Evolutionary conservation across 2,329 filamentous ascomycete genomes (phyloP).

Genomic region (Leptoxyphium fumago): DNA sequence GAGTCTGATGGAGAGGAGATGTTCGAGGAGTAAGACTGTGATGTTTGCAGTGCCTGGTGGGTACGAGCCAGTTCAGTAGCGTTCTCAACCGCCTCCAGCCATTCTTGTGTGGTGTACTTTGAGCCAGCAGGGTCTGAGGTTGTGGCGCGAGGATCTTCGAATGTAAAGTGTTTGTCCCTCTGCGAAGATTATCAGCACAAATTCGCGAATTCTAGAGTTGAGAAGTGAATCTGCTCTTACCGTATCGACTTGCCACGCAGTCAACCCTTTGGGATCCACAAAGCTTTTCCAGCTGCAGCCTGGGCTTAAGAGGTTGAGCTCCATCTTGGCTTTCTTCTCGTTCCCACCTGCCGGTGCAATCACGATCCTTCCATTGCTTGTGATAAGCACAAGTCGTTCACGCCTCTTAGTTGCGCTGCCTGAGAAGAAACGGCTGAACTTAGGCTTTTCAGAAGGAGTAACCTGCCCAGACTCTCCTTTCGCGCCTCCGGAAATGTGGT

Average conservation of each 20-base stretch:
- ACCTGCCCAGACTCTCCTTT: constrained; percentile 41
- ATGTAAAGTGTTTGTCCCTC: constrained; percentile 81
- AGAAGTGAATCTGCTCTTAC: constrained; percentile 42
- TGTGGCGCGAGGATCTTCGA: constrained; percentile 78
- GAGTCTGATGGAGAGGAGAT: constrained; percentile 7
- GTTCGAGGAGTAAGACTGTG: constrained; percentile 7
- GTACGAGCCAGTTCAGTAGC: constrained; percentile 73
- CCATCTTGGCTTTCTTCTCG: constrained; percentile 87
- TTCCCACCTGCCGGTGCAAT: constrained; percentile 84
- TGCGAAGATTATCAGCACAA: constrained; percentile 23
- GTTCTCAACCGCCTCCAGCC: constrained; percentile 77
- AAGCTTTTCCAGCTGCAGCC: constrained; percentile 69
- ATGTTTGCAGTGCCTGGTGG: constrained; percentile 26
- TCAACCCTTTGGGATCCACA: constrained; percentile 73
- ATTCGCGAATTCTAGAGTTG: neutral
- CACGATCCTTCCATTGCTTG: constrained; percentile 77
- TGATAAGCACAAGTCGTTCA: constrained; percentile 87
- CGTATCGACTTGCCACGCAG: constrained; percentile 81
- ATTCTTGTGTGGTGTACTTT: constrained; percentile 66
- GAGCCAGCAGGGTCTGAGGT: constrained; percentile 47
- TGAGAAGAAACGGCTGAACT: constrained; percentile 85
- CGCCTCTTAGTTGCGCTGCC: constrained; percentile 84
- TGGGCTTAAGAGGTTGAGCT: constrained; percentile 65
- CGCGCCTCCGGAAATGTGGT: constrained; percentile 55
- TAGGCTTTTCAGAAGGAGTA: constrained; percentile 44